A percentile compares a stretch with the other conserved stretches of the same genome.
These are phyloP conservation scores for Trypanosoma rangeli DNA, from an alignment of 208 protist genomes.

Conservation along the genomic window DNA sequence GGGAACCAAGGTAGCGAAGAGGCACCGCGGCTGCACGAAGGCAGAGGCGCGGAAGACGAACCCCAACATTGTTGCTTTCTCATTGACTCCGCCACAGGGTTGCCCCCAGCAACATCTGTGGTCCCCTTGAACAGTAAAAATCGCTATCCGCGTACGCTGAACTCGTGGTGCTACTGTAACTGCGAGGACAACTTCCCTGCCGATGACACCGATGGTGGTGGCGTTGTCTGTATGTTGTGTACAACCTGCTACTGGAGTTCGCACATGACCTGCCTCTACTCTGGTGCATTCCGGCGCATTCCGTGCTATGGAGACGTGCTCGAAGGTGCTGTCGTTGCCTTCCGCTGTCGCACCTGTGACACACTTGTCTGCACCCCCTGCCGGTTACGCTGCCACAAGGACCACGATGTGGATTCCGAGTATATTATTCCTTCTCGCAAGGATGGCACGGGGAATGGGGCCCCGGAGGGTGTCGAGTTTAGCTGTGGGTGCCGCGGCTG, in stretches of 20 bases:
- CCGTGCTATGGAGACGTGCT: slow-evolving; percentile 85
- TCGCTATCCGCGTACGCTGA: slow-evolving; percentile 68
- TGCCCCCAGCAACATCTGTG: slow-evolving; percentile 39
- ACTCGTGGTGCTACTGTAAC: slow-evolving; percentile 83
- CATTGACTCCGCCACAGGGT: slow-evolving; percentile 58
- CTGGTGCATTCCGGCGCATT: slow-evolving; percentile 49
- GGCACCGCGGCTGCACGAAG: neutral
- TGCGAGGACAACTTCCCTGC: slow-evolving; percentile 49
- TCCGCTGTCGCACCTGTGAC: slow-evolving; percentile 68
- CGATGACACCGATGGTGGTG: slow-evolving; percentile 63
- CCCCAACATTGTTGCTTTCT: slow-evolving; percentile 66
- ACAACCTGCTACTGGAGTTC: slow-evolving; percentile 76
- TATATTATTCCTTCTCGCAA: slow-evolving; percentile 36
- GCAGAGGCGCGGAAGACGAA: slow-evolving; percentile 1
- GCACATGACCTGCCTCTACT: slow-evolving; percentile 66
- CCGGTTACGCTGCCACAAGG: slow-evolving; percentile 80
- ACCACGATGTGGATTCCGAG: slow-evolving; percentile 52
- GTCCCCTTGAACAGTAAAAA: slow-evolving; percentile 67
- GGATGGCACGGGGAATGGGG: slow-evolving; percentile 52
- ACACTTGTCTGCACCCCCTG: slow-evolving; percentile 75
- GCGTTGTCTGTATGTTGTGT: slow-evolving; percentile 80
- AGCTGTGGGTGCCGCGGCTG: slow-evolving; percentile 77
- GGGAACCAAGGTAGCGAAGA: neutral
- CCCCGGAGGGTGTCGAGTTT: slow-evolving; percentile 44
- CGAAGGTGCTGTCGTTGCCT: slow-evolving; percentile 62